phyloP scores from a whole-genome alignment of 2,329 filamentous ascomycete species.

The Drechslera avenae region DNA sequence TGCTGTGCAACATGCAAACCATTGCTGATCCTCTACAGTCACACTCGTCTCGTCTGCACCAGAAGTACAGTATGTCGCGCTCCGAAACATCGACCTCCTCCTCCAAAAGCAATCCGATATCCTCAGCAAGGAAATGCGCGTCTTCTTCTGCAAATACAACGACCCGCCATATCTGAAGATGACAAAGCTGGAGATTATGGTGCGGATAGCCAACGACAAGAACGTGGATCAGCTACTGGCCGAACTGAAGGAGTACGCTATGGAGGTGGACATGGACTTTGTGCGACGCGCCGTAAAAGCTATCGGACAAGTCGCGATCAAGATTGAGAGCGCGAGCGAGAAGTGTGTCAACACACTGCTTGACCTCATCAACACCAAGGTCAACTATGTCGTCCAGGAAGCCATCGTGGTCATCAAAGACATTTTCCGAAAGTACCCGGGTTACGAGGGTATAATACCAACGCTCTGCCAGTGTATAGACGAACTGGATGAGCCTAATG shows the following conservation, averaged over 20 bases:
- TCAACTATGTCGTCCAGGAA: slow-evolving; percentile 99
- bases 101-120: slow-evolving; percentile 97
- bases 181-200: slow-evolving; percentile 98
- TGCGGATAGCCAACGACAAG: slow-evolving; percentile 95
- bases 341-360: slow-evolving; percentile 93
- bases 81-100: slow-evolving; percentile 94
- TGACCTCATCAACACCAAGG: slow-evolving; percentile 94
- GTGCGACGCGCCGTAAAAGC: slow-evolving; percentile 92
- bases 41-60: slow-evolving; percentile 94
- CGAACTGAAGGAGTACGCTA: slow-evolving; percentile 94
- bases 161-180: slow-evolving; percentile 97
- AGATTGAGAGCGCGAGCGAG: slow-evolving; percentile 93
- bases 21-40: slow-evolving; percentile 61
- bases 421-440: slow-evolving; percentile 95
- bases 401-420: slow-evolving; percentile 99
- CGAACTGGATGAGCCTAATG: slow-evolving; percentile 91
- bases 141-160: slow-evolving; percentile 99
- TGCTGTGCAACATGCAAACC: background rate
- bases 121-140: slow-evolving; percentile 92
- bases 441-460: slow-evolving; percentile 97
- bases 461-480: slow-evolving; percentile 96
- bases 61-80: slow-evolving; percentile 96
- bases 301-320: slow-evolving; percentile 97
- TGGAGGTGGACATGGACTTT: slow-evolving; percentile 99
- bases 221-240: slow-evolving; percentile 94